Evolutionary conservation across 148 eudicot species (phyloP), one percentile per base, ranked within the genome.

Genomic region (Camellia sinensis): DNA sequence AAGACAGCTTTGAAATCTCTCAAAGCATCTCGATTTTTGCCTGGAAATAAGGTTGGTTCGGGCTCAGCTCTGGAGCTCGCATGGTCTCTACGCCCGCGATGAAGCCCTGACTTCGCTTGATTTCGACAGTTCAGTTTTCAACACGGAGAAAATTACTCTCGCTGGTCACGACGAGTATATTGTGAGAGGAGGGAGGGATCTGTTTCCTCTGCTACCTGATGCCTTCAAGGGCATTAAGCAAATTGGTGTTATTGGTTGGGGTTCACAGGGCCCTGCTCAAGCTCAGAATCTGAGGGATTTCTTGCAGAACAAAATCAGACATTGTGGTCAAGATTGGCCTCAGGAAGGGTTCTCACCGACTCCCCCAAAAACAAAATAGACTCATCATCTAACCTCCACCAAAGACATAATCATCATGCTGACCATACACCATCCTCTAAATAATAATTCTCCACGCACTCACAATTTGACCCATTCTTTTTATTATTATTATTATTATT

Each of bases 231-330:
- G 98, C 22, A 79, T 96, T 65, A 96, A 93, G 89, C 93, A 96
- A 87, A 93, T 96, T 87, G 99, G 99, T 52, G 98, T 96, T 63
- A 92, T 96, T 69, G 98, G 99, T 13, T 96, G 99, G 99, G 99
- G 99, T 8, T 96, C 99, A 71, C 99, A 96, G 98, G 99, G n/a
- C n/a, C n/a, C n/a, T n/a, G n/a, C n/a, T n/a, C n/a, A n/a, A n/a
- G n/a, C n/a, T n/a, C n/a, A n/a, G n/a, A n/a, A n/a, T n/a, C n/a
- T n/a, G n/a, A n/a, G n/a, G n/a, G n/a, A n/a, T n/a, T n/a, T n/a
- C n/a, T n/a, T n/a, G n/a, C n/a, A n/a, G n/a, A n/a, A n/a, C n/a
- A n/a, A n/a, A n/a, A n/a, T n/a, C n/a, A n/a, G n/a, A n/a, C n/a
- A n/a, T n/a, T n/a, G n/a, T n/a, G n/a, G n/a, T n/a, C n/a, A n/a